phyloP scores from a whole-genome alignment of 108 stramenopile species.

The Cyclotella kingstonii region DNA sequence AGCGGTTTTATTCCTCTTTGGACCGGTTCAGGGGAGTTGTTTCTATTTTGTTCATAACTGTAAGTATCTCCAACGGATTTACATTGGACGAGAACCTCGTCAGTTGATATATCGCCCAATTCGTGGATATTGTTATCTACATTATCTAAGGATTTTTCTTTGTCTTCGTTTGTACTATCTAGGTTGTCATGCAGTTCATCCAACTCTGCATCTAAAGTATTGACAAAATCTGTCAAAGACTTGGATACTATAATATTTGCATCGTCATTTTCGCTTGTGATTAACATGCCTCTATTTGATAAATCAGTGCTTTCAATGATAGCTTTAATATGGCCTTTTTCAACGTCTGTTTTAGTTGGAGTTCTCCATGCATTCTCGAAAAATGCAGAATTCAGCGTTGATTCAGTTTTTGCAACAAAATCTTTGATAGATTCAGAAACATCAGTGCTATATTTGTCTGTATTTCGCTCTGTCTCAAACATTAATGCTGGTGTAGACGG shows the following conservation, averaged over 20 bases:
- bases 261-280: not conserved
- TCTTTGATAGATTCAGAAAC: slow-evolving; percentile 25
- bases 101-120: not conserved
- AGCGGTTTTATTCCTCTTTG: not conserved
- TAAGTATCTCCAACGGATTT: not conserved
- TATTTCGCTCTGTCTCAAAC: not conserved
- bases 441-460: not conserved
- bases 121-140: not conserved
- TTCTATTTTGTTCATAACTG: slow-evolving; percentile 25
- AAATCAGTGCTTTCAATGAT: too few relatives aligned
- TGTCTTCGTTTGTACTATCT: not conserved
- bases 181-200: slow-evolving; percentile 7
- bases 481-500: not conserved
- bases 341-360: not conserved
- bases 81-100: too few relatives aligned
- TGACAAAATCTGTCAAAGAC: slow-evolving; percentile 27
- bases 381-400: slow-evolving; percentile 18
- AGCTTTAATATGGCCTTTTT: not conserved
- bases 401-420: slow-evolving; percentile 36
- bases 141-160: not conserved
- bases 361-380: slow-evolving; percentile 14
- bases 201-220: slow-evolving; percentile 28
- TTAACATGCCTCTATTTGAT: too few relatives aligned
- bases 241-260: slow-evolving; percentile 8
- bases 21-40: slow-evolving; percentile 41